Evolutionary conservation across 176 grass and related monocot genomes (phyloP).

Genomic region (Puya raimondii): DNA sequence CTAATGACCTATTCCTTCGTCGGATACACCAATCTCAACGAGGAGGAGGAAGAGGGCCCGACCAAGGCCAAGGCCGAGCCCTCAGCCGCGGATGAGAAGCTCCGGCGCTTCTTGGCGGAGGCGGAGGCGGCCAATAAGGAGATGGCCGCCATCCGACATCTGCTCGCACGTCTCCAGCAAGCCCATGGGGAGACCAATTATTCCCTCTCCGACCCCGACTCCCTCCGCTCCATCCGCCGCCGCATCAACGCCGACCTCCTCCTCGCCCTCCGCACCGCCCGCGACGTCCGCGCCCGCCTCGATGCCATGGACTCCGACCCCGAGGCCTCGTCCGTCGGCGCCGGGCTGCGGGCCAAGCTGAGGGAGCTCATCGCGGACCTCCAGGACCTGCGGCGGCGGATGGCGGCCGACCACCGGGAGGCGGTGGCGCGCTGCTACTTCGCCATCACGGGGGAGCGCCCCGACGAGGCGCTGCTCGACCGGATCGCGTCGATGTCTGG

Average conservation of each 20-base stretch:
- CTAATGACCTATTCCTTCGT: background rate
- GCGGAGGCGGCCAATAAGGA: conserved; percentile 17
- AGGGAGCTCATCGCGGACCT: conserved; percentile 14
- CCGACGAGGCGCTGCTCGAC: conserved; percentile 10
- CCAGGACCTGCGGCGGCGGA: conserved; percentile 21
- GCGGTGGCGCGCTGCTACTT: conserved; percentile 22
- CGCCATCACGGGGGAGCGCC: conserved; percentile 23
- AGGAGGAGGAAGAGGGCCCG: background rate
- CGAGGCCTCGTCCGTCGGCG: conserved; percentile 2
- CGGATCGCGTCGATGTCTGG: background rate
- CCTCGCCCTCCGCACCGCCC: conserved; percentile 11
- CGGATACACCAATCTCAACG: background rate
- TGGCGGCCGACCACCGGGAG: conserved; percentile 24
- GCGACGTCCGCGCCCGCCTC: conserved; percentile 3
- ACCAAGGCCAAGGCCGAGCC: background rate
- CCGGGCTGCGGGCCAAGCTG: conserved; percentile 12
- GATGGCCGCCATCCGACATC: conserved; percentile 16
- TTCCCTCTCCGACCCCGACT: no score
- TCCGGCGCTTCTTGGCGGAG: conserved; percentile 10
- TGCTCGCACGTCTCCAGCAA: conserved; percentile 10
- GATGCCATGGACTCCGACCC: conserved; percentile 18
- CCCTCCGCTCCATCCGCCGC: background rate
- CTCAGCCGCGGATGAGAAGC: background rate
- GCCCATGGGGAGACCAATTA: conserved; percentile 7
- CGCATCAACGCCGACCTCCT: conserved; percentile 4